phyloP scores from a whole-genome alignment of 495 filamentous ascomycete genomes.

The Parachaetomium inaequale region DNA sequence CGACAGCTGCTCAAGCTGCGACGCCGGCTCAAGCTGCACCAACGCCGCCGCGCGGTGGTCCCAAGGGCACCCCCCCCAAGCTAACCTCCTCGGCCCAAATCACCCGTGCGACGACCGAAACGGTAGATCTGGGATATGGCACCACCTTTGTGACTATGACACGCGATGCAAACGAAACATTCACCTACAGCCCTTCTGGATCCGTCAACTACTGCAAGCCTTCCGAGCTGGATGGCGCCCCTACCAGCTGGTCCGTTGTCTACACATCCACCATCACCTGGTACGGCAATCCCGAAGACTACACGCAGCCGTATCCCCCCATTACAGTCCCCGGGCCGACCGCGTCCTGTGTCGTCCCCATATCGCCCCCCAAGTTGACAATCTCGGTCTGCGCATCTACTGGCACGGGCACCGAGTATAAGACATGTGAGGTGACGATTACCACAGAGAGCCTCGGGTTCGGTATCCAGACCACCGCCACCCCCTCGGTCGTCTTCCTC shows the following conservation, averaged over 20 bases:
- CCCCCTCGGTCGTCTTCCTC: constrained; percentile 32
- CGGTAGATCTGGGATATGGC: constrained; percentile 9
- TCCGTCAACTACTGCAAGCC: constrained; percentile 21
- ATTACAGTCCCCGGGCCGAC: constrained; percentile 35
- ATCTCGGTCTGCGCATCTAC: constrained; percentile 39
- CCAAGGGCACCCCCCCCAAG: not conserved
- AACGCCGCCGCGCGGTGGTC: constrained; percentile 12
- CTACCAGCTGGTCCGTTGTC: constrained; percentile 39
- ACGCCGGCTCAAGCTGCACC: not conserved
- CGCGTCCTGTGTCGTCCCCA: constrained; percentile 30
- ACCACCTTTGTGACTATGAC: constrained; percentile 14
- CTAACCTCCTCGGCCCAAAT: not conserved
- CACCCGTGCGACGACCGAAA: not conserved
- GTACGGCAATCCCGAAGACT: constrained; percentile 41
- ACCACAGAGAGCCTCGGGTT: constrained; percentile 23
- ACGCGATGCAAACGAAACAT: constrained; percentile 15
- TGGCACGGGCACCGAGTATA: constrained; percentile 26
- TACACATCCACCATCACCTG: constrained; percentile 46
- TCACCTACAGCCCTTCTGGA: not conserved
- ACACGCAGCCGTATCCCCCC: constrained; percentile 41
- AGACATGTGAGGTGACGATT: constrained; percentile 24
- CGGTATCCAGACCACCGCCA: constrained; percentile 14
- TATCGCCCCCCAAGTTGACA: constrained; percentile 33
- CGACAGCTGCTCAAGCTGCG: not conserved
- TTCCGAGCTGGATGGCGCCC: constrained; percentile 10